These are phyloP conservation scores for Rhynchospora tenuis DNA, from an alignment of 176 grass and related monocot species.

Conservation along the genomic window DNA sequence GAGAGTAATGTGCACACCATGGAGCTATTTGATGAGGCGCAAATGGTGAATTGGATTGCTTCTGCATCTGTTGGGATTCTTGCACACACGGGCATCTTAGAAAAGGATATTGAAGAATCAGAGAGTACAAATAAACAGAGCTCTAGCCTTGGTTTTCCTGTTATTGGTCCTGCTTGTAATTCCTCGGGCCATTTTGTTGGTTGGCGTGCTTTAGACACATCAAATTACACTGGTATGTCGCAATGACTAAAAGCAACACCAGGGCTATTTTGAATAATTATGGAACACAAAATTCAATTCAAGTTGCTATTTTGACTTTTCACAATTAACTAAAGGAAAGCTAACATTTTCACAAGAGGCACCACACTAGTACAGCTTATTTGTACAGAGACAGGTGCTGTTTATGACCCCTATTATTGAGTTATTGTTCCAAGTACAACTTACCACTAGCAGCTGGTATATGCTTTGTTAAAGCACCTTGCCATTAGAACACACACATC, in stretches of 20 bases:
- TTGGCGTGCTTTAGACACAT: slow-evolving; percentile 25
- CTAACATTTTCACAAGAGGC: background rate
- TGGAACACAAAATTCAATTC: background rate
- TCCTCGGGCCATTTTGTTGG: slow-evolving; percentile 29
- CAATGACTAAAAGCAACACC: background rate
- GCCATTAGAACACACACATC: background rate
- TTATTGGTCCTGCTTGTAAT: slow-evolving; percentile 37
- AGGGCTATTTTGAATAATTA: background rate
- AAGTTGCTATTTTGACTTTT: background rate
- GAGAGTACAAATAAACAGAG: slow-evolving; percentile 1
- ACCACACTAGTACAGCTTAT: background rate
- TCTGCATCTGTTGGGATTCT: slow-evolving; percentile 34
- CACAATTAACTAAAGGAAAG: background rate
- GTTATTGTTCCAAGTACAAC: background rate
- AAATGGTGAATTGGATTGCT: slow-evolving; percentile 40
- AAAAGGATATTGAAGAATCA: background rate
- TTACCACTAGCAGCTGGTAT: background rate
- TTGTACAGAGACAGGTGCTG: background rate
- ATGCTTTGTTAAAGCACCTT: background rate
- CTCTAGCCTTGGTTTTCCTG: slow-evolving; percentile 12
- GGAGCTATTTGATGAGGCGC: slow-evolving; percentile 44
- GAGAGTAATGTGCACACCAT: slow-evolving; percentile 44
- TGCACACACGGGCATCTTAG: slow-evolving; percentile 3
- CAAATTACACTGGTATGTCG: background rate
- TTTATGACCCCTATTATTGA: background rate